phyloP scores from a whole-genome alignment of 305 asterid genomes.

The Solanum aculeatissimum region DNA sequence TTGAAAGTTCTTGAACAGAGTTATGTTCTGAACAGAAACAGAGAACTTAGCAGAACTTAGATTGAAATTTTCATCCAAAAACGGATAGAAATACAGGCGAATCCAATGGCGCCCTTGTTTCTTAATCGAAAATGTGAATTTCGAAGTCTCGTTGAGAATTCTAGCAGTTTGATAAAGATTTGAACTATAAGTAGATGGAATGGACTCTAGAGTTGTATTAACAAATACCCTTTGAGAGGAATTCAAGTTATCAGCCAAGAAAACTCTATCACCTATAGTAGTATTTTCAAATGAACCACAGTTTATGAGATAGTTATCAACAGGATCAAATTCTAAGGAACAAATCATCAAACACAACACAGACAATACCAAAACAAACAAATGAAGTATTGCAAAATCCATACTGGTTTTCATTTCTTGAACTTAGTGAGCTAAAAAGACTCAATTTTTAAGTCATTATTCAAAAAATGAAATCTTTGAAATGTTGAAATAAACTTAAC shows the following conservation, averaged over 20 bases:
- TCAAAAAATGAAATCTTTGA: not conserved
- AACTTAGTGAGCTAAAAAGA: not conserved
- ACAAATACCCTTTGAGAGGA: slow-evolving; percentile 10
- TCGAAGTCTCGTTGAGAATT: slow-evolving; percentile 11
- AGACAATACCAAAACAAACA: not conserved
- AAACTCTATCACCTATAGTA: slow-evolving; percentile 16
- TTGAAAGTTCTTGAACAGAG: slow-evolving; percentile 21
- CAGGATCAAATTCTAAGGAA: slow-evolving; percentile 18
- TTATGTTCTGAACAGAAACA: slow-evolving; percentile 21
- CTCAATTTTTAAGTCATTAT: not conserved
- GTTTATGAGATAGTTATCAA: slow-evolving; percentile 22
- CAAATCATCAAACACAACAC: slow-evolving; percentile 2
- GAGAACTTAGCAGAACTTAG: slow-evolving; percentile 17
- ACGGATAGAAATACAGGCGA: slow-evolving; percentile 26
- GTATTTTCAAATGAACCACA: slow-evolving; percentile 21
- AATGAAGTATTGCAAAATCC: not conserved
- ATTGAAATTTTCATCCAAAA: not conserved
- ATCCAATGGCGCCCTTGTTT: slow-evolving; percentile 20
- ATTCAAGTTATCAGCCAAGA: slow-evolving; percentile 17
- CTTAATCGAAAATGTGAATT: slow-evolving; percentile 17
- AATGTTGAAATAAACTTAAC: not conserved
- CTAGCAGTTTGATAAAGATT: slow-evolving; percentile 22
- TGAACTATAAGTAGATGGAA: slow-evolving; percentile 10
- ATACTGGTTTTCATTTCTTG: not conserved
- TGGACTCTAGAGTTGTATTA: slow-evolving; percentile 2